Evolutionary conservation across 106 monocot genomes (phyloP), one percentile per base, ranked within the genome.

Genomic region (Acorus calamus): DNA sequence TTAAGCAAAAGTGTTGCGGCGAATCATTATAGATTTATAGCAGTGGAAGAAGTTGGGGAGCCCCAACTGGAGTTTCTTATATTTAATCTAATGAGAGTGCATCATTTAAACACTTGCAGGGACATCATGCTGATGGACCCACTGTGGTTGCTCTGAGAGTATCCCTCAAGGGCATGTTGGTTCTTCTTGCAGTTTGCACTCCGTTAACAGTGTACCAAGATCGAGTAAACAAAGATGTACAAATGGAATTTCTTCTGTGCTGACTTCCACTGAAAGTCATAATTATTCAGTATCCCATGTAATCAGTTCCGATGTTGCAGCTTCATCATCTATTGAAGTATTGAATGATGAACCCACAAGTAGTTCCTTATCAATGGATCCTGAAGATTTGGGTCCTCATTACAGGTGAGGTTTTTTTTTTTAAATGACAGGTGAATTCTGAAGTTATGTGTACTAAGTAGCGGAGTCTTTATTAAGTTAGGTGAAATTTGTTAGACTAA

Each of bases 361-460:
- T 71, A 80, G 66, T 65, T 88, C 80, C 47, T 78, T 73, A 52
- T 7, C 78, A 28, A 87, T 73, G 47, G 70, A 92, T 74, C 92
- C 98, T 59, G 92, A 81, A 54, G 92, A 92, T 75, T 98, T 91
- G 98, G 92, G 88, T 67, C 98, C 98, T 52, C 70, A 88, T 57
- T 98, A 92, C 61, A 98, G 98, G 98, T 98, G 28, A 28, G 28
- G 28, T 0, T 28, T 28, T 28, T 28, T 28, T 28, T 28, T 28
- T 28, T 28, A 28, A 28, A 28, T 28, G 28, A 28, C 28, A 28
- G 28, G 28, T 28, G 28, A 28, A 28, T 0, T 28, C 0, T 28
- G 28, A 28, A 28, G 28, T 28, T 28, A 28, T 28, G 28, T 28
- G 0, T 28, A 28, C 1, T 28, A 28, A 28, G 28, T 28, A 28